Evolutionary conservation across 768 basidiomycete species (phyloP).

Genomic region (Pholiota microspora): DNA sequence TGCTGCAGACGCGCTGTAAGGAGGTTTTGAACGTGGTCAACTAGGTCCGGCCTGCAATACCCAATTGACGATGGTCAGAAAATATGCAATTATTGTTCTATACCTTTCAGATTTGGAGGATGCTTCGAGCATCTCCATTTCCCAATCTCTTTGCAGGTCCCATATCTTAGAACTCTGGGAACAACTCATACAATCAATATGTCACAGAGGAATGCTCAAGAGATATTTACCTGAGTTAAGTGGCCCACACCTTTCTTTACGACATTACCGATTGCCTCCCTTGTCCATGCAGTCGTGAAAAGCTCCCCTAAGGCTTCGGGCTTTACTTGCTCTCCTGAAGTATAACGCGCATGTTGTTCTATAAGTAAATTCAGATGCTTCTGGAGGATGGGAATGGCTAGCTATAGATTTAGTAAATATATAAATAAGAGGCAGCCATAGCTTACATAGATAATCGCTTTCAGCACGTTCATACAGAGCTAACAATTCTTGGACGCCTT

Average conservation of each 20-base stretch:
- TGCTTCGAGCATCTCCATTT: conserved; percentile 57
- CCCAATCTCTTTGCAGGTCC: conserved; percentile 75
- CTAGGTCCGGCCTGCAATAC: conserved; percentile 35
- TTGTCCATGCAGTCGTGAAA: conserved; percentile 65
- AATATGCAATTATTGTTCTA: background rate
- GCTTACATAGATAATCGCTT: conserved; percentile 78
- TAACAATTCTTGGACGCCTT: conserved; percentile 55
- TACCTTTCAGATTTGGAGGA: conserved; percentile 48
- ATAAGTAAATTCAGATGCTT: conserved; percentile 65
- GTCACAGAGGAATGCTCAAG: background rate
- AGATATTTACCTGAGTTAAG: conserved; percentile 59
- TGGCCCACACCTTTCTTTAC: conserved; percentile 59
- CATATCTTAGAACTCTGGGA: conserved; percentile 68
- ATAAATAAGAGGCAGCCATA: background rate
- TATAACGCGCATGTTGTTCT: conserved; percentile 37
- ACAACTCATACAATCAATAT: conserved; percentile 1
- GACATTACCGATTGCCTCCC: conserved; percentile 49
- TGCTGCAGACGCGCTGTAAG: conserved; percentile 68
- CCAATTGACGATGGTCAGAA: background rate
- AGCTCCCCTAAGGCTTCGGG: conserved; percentile 53
- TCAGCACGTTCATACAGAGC: conserved; percentile 66
- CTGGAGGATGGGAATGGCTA: conserved; percentile 75
- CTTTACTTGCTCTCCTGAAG: conserved; percentile 34
- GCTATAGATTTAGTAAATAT: conserved; percentile 8
- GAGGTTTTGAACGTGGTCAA: conserved; percentile 53